A percentile compares a stretch with the other conserved stretches of the same genome.
Conservation (phyloP, 108 stramenopile genomes). For the Conticribra weissflogii region DNA sequence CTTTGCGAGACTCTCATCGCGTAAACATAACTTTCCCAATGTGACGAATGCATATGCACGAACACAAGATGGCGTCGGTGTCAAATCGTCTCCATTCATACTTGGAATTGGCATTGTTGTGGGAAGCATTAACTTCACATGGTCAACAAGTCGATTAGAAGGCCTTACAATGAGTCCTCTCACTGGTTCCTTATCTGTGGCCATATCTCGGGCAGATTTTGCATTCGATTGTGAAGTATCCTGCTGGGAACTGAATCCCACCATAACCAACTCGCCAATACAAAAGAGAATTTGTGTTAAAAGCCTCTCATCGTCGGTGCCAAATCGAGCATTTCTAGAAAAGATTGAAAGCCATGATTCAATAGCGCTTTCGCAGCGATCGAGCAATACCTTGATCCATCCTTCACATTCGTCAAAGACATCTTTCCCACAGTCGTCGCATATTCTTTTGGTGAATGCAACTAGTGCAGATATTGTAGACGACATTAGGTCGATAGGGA, state of each 20-base stretch:
- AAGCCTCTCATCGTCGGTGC: conserved; percentile 24
- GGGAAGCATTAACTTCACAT: conserved; percentile 66
- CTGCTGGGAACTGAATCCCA: conserved; percentile 67
- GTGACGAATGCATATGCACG: conserved; percentile 86
- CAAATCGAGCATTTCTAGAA: conserved; percentile 2
- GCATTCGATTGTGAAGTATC: conserved; percentile 19
- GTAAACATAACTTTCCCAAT: conserved; percentile 91
- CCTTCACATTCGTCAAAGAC: conserved; percentile 51
- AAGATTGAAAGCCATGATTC: conserved; percentile 23
- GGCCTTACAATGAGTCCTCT: conserved; percentile 57
- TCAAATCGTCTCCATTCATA: conserved; percentile 12
- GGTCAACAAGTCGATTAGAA: conserved; percentile 48
- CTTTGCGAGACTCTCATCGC: conserved; percentile 87
- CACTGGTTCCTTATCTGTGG: conserved; percentile 45
- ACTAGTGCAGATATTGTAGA: conserved; percentile 59
- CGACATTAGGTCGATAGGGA: conserved; percentile 61
- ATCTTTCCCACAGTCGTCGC: conserved; percentile 43
- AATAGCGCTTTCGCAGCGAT: conserved; percentile 42
- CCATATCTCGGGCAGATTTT: conserved; percentile 12
- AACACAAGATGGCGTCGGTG: conserved; percentile 43
- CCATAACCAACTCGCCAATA: conserved; percentile 69
- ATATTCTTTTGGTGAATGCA: conserved; percentile 46
- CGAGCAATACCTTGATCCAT: conserved; percentile 47
- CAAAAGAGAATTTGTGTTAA: conserved; percentile 62
- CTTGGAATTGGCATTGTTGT: conserved; percentile 50